These are phyloP conservation scores for Sanghuangporus weigelae DNA, from an alignment of 1,284 basidiomycete genomes.

Conservation along the genomic window DNA sequence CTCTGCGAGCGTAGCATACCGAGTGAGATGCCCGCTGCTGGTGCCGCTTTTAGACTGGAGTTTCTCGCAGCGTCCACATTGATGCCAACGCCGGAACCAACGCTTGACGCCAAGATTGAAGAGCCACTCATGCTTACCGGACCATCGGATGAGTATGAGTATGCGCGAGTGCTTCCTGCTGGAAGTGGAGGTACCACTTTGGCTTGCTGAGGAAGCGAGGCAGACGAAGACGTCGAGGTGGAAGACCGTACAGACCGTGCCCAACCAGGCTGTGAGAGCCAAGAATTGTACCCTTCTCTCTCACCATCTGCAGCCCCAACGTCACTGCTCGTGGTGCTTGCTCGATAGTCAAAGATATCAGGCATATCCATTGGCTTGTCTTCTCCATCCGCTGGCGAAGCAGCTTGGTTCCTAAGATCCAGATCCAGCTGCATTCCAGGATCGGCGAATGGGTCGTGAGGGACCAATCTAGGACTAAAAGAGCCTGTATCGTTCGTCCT, in stretches of 20 bases:
- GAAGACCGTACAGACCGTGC: background rate
- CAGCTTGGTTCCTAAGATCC: background rate
- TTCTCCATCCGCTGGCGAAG: background rate
- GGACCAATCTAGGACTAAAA: background rate
- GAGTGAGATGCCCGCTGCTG: background rate
- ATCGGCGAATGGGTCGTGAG: slow-evolving; percentile 3
- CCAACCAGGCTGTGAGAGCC: slow-evolving; percentile 2
- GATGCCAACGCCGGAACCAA: background rate
- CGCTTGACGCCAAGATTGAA: background rate
- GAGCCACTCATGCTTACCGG: background rate
- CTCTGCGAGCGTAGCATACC: background rate
- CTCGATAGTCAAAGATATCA: slow-evolving; percentile 4
- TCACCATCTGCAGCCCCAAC: background rate
- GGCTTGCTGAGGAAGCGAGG: too few relatives aligned
- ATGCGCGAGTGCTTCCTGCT: too few relatives aligned
- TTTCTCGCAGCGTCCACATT: background rate
- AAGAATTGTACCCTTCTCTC: slow-evolving; percentile 1
- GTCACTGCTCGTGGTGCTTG: background rate
- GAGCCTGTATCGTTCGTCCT: background rate
- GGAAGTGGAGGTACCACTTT: too few relatives aligned
- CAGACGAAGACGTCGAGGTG: too few relatives aligned
- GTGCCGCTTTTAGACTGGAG: background rate
- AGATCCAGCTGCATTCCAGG: background rate
- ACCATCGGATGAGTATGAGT: background rate
- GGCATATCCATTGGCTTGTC: background rate